phyloP scores from a whole-genome alignment of 805 yeast genomes.

The Lipomyces yamadae region DNA sequence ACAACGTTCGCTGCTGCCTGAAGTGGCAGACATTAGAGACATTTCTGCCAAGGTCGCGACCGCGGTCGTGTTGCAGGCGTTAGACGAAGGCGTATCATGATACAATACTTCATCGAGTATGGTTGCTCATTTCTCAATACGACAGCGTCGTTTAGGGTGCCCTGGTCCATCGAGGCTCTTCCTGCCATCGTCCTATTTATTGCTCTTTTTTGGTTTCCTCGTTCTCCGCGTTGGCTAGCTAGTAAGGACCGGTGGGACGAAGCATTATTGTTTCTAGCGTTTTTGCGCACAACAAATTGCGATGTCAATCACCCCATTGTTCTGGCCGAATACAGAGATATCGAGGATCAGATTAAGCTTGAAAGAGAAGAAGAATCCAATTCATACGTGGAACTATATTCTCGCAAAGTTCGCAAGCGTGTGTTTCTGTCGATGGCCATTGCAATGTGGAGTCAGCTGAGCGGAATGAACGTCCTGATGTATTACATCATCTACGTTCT shows the following conservation, averaged over 20 bases:
- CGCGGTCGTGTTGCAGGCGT: too few relatives aligned
- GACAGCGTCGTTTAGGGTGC: constrained; percentile 64
- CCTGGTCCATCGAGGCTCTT: constrained; percentile 63
- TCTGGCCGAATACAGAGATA: constrained; percentile 29
- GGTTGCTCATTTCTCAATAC: constrained; percentile 51
- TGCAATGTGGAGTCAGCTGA: constrained; percentile 38
- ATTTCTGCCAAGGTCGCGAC: too few relatives aligned
- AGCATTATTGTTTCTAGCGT: constrained; percentile 17
- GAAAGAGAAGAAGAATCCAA: constrained; percentile 14
- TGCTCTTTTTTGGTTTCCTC: constrained; percentile 48
- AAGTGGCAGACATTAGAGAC: too few relatives aligned
- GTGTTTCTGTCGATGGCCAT: constrained; percentile 47
- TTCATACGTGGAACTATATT: constrained; percentile 3
- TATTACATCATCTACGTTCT: constrained; percentile 52
- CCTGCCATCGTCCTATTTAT: constrained; percentile 55
- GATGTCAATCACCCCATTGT: constrained; percentile 26
- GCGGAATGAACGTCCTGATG: constrained; percentile 52
- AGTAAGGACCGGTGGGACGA: constrained; percentile 57
- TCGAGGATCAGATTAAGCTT: constrained; percentile 17
- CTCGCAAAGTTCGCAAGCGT: constrained; percentile 4
- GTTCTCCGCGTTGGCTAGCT: constrained; percentile 52
- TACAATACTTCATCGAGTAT: constrained; percentile 58
- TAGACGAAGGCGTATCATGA: too few relatives aligned
- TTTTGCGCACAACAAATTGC: constrained; percentile 18
- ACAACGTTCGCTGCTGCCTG: too few relatives aligned